phyloP scores from a whole-genome alignment of 805 yeast genomes.

The Wickerhamiella musiphila region DNA sequence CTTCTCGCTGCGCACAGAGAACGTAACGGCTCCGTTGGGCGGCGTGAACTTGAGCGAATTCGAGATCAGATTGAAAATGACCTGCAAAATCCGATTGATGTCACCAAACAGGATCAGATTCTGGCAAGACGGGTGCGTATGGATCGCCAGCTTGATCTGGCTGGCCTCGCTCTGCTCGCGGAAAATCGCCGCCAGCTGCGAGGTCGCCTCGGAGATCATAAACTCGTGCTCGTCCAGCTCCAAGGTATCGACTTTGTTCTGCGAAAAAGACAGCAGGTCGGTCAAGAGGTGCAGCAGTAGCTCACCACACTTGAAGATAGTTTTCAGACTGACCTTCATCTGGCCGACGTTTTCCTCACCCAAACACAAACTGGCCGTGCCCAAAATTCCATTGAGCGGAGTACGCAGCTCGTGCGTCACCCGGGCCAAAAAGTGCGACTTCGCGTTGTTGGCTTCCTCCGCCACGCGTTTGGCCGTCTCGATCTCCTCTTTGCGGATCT shows the following conservation, averaged over 20 bases:
- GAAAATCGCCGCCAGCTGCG: constrained; percentile 75
- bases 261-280: constrained; percentile 80
- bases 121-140: constrained; percentile 24
- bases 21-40: constrained; percentile 62
- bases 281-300: constrained; percentile 73
- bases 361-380: constrained; percentile 89
- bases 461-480: constrained; percentile 67
- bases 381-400: constrained; percentile 88
- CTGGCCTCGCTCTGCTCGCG: constrained; percentile 38
- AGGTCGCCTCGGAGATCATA: constrained; percentile 58
- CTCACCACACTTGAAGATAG: constrained; percentile 86
- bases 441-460: constrained; percentile 91
- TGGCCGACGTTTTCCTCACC: constrained; percentile 52
- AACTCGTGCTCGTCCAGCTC: constrained; percentile 73
- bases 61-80: constrained; percentile 81
- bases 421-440: constrained; percentile 82
- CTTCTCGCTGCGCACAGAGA: constrained; percentile 18
- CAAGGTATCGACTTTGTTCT: constrained; percentile 70
- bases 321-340: constrained; percentile 57
- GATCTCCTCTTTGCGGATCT: constrained; percentile 68
- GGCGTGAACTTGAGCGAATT: constrained; percentile 89
- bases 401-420: constrained; percentile 90
- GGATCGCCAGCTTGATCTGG: constrained; percentile 45
- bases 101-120: constrained; percentile 63
- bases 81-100: constrained; percentile 75